phyloP scores from a whole-genome alignment of 2,329 filamentous ascomycete genomes.

The Monosporascus sp. region DNA sequence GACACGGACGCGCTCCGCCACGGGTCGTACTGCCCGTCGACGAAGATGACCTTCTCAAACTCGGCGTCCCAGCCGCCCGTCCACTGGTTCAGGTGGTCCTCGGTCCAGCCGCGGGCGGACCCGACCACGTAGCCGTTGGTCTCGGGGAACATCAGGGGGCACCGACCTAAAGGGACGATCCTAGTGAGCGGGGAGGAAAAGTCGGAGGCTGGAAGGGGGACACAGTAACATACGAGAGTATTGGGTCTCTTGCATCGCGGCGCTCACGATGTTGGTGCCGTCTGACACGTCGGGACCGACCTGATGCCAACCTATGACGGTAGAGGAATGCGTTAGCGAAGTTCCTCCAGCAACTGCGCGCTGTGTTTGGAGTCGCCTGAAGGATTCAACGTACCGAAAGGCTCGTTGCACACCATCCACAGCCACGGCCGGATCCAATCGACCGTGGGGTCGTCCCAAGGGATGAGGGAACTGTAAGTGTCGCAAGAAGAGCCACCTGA shows the following conservation, averaged over 20 bases:
- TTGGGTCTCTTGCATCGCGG: conserved; percentile 12
- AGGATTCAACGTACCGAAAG: conserved; percentile 16
- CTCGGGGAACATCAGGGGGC: conserved; percentile 38
- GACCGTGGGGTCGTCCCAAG: conserved; percentile 31
- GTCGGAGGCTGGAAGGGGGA: no score
- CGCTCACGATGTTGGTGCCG: conserved; percentile 10
- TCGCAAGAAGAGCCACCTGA: conserved; percentile 34
- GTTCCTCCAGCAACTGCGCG: no score
- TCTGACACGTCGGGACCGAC: conserved; percentile 32
- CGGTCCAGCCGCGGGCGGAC: conserved; percentile 10
- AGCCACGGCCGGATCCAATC: conserved; percentile 35
- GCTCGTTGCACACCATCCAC: conserved; percentile 44
- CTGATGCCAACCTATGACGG: conserved; percentile 7
- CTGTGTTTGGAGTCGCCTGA: no score
- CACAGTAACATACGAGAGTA: conserved; percentile 19
- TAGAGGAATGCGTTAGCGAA: no score
- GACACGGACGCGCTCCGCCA: conserved; percentile 17
- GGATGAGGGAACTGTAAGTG: conserved; percentile 30
- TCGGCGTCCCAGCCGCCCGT: conserved; percentile 23
- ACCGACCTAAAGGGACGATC: conserved; percentile 9
- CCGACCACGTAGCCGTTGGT: conserved; percentile 14
- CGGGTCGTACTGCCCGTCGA: conserved; percentile 25
- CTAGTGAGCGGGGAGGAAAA: no score
- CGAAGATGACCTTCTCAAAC: conserved; percentile 23
- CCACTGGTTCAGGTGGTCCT: conserved; percentile 12